Percentiles rank a stretch among this genome's conserved stretches.
phyloP scores from a whole-genome alignment of 352 stramenopile genomes.

The Aphanomyces stellatus region DNA sequence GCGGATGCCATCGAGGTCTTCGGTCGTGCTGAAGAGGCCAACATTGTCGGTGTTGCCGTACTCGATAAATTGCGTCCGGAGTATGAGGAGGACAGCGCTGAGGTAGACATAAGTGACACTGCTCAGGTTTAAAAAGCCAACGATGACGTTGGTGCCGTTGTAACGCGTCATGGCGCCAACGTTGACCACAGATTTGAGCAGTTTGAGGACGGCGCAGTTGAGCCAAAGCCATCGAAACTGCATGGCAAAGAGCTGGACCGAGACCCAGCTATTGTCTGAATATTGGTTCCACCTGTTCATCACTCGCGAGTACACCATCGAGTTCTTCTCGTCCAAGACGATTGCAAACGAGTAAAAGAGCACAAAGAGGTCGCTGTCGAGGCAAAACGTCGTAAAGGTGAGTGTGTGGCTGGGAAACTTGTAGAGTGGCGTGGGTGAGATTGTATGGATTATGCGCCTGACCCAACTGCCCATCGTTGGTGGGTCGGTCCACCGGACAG shows the following conservation, averaged over 20 bases:
- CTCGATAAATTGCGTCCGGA: background rate
- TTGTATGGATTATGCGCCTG: background rate
- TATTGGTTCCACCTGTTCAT: background rate
- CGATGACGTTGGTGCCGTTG: background rate
- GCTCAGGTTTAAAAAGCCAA: conserved; percentile 13
- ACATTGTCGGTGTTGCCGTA: background rate
- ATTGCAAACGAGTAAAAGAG: background rate
- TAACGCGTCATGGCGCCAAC: background rate
- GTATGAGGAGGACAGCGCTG: background rate
- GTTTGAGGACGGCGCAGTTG: conserved; percentile 2
- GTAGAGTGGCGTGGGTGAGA: conserved; percentile 7
- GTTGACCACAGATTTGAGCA: background rate
- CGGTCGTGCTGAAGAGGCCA: no score
- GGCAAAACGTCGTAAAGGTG: conserved; percentile 3
- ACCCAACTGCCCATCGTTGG: background rate
- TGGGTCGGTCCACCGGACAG: background rate
- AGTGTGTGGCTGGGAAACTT: background rate
- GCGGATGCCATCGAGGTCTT: no score
- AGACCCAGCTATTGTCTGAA: background rate
- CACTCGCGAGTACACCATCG: background rate
- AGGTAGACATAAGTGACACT: conserved; percentile 13
- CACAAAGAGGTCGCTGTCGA: conserved; percentile 14
- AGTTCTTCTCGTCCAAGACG: conserved; percentile 4
- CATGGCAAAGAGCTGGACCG: background rate
- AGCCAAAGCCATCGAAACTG: conserved; percentile 4